Evolutionary conservation across 257 asterid species (phyloP), one percentile per base, ranked within the genome.

Genomic region (Solanum sejunctum): DNA sequence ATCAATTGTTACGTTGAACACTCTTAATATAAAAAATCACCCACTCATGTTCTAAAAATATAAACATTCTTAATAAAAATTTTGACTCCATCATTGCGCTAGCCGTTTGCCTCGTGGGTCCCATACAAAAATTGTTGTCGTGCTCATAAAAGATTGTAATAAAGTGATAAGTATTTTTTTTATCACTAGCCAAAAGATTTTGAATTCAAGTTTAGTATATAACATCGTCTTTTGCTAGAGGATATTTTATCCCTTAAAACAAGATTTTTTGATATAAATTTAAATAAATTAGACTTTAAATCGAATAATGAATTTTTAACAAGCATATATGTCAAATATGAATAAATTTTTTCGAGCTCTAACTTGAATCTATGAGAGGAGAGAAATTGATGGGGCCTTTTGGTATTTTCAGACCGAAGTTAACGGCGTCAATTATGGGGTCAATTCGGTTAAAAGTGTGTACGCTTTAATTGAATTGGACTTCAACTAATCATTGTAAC

Each of bases 381-480:
- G 84, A 87, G 73, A 83, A 84, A 88, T 84, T 84, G 75, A 45
- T 64, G 89, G 89, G 86, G 56, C 18, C 26, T 72, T 79, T 20
- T 36, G 32, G 32, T 28, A 0, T 61, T 8, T 67, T 0, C 10
- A n/a, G 41, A 47, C 41, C 87, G 41, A n/a, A 58, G 63, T 84
- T 89, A 67, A 90, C 90, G 92, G 85, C 92, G 86, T 90, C 88
- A 89, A 87, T 54, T 85, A 56, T 66, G 91, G 83, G 36, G 80
- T 73, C n/a, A 47, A 73, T 73, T 73, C 21, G 17, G 58, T 47
- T 72, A 70, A 70, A 83, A 16, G 12, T 58, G 70, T 54, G 66
- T 36, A 28, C 12, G 71, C 85, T 18, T 69, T 69, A 12, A n/a
- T 49, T 7, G 47, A 47, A 12, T 60, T 60, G 66, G 32, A 58